These are phyloP conservation scores for Byssochlamys sp. DNA, from an alignment of 2,329 filamentous ascomycete genomes.

Conservation along the genomic window DNA sequence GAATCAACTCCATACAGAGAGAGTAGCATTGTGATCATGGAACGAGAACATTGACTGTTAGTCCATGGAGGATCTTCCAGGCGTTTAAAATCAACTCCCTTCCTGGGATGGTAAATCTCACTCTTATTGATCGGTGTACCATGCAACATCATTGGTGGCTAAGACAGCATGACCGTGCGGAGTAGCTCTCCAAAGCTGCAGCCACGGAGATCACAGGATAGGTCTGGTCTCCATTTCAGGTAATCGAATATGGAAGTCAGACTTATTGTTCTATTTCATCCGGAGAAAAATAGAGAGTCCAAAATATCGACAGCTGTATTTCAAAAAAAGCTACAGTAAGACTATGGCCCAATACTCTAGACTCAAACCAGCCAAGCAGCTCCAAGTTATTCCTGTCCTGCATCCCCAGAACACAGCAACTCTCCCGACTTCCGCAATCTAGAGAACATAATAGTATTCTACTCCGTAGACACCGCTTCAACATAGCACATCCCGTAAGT, in stretches of 20 bases:
- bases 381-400: too few species aligned
- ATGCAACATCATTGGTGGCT: background rate
- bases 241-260: background rate
- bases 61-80: background rate
- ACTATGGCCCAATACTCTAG: too few species aligned
- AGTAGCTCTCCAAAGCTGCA: background rate
- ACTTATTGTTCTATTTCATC: background rate
- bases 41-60: too few species aligned
- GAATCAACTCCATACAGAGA: background rate
- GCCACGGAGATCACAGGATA: background rate
- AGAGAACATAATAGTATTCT: too few species aligned
- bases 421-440: too few species aligned
- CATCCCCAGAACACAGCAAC: too few species aligned
- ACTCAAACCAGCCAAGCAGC: too few species aligned
- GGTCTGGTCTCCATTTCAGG: background rate
- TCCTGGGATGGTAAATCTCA: background rate
- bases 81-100: background rate
- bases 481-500: too few species aligned
- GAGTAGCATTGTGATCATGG: background rate
- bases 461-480: too few species aligned
- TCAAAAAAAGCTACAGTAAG: too few species aligned
- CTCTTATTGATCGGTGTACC: background rate
- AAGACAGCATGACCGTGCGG: background rate
- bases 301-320: too few species aligned
- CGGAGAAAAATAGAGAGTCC: background rate